These are phyloP conservation scores for Iberis pinnata DNA, from an alignment of 345 rosid species.

Conservation along the genomic window DNA sequence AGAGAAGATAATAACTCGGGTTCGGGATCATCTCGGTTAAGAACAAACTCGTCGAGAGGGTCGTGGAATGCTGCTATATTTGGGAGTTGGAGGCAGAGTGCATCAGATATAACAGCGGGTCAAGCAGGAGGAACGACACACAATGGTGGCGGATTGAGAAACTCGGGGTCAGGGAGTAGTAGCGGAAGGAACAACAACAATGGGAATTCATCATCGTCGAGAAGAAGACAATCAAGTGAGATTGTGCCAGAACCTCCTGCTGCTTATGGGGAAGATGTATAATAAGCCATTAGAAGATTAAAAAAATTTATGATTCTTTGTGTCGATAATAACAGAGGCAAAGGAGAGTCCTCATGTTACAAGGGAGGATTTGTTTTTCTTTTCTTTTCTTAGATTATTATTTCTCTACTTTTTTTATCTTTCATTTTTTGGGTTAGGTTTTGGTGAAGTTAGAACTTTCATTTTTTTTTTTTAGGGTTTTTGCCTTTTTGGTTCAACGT, in stretches of 20 bases:
- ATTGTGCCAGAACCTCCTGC: conserved; percentile 84
- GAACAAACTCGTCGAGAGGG: conserved; percentile 79
- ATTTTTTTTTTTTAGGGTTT: too few species aligned
- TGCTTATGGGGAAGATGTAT: conserved; percentile 34
- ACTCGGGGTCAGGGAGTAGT: conserved; percentile 80
- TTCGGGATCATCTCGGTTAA: conserved; percentile 62
- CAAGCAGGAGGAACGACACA: conserved; percentile 37
- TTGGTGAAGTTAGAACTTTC: too few species aligned
- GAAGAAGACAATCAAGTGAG: conserved; percentile 67
- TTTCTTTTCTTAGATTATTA: too few species aligned
- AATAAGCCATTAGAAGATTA: conserved; percentile 37
- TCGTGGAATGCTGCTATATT: conserved; percentile 93
- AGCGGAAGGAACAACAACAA: conserved; percentile 47
- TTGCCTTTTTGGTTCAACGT: too few species aligned
- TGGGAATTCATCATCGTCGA: conserved; percentile 76
- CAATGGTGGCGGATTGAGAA: conserved; percentile 54
- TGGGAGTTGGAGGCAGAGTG: conserved; percentile 92
- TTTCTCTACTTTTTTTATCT: too few species aligned
- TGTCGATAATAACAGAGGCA: conserved; percentile 32
- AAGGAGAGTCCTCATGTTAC: conserved; percentile 24
- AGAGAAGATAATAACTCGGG: conserved; percentile 57
- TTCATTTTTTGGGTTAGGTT: conserved; percentile 1
- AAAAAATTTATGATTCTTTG: conserved; percentile 34
- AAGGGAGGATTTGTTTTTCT: conserved; percentile 1
- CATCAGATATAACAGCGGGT: conserved; percentile 65